phyloP scores from a whole-genome alignment of 306 rosid species.

The Glycine tomentella region DNA sequence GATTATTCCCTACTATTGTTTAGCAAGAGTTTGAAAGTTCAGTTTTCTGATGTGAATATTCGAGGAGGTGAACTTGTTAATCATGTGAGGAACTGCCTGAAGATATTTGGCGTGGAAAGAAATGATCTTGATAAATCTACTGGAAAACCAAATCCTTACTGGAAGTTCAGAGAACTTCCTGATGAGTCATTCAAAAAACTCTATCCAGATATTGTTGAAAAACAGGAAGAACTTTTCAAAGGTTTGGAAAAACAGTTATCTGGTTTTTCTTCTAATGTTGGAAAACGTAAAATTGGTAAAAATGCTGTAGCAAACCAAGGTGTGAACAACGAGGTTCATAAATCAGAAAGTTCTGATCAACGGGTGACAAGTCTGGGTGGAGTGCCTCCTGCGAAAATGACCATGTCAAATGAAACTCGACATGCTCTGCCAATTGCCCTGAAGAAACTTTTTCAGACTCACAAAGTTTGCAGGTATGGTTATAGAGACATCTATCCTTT shows the following conservation, averaged over 20 bases:
- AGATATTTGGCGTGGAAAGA: slow-evolving; percentile 63
- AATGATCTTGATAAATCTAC: slow-evolving; percentile 57
- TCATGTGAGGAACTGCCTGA: slow-evolving; percentile 52
- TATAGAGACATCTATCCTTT: slow-evolving; percentile 14
- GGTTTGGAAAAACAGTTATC: slow-evolving; percentile 45
- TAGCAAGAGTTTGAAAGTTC: slow-evolving; percentile 60
- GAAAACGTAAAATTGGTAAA: slow-evolving; percentile 50
- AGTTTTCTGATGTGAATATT: slow-evolving; percentile 52
- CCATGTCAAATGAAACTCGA: slow-evolving; percentile 83
- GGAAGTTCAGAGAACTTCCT: slow-evolving; percentile 54
- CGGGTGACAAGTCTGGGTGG: slow-evolving; percentile 49
- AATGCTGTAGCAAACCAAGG: slow-evolving; percentile 50
- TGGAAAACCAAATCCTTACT: slow-evolving; percentile 32
- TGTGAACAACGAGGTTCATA: slow-evolving; percentile 44
- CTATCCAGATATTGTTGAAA: slow-evolving; percentile 61
- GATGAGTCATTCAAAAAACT: slow-evolving; percentile 65
- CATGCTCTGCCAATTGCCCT: slow-evolving; percentile 79
- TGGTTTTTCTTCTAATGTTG: slow-evolving; percentile 5
- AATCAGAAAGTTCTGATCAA: slow-evolving; percentile 53
- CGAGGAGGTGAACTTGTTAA: slow-evolving; percentile 42
- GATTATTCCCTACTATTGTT: slow-evolving; percentile 60
- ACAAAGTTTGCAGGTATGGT: slow-evolving; percentile 88
- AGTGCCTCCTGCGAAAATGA: slow-evolving; percentile 52
- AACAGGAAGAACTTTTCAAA: slow-evolving; percentile 59
- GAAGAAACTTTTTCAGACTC: slow-evolving; percentile 64